Base-by-base conservation (phyloP, 164 flowering plant species). In the Macadamia integrifolia region DNA sequence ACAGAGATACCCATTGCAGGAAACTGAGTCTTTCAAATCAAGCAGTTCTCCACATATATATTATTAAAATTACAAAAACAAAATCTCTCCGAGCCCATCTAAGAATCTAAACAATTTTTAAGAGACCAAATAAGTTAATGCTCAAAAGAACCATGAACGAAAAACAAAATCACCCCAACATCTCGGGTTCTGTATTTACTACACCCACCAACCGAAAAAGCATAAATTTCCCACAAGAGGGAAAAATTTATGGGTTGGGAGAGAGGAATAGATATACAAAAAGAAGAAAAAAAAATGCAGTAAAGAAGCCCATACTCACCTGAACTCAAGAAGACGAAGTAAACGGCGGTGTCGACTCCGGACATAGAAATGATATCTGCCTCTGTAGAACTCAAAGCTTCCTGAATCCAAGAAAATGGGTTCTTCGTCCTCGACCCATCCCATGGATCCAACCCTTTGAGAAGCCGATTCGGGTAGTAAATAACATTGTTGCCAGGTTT, bases 301-400 rank as follows among this genome's bases (percentile, higher is more conserved):
- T 9, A 1, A 60, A 42, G 29, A 58, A 42, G 62, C 13, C 4
- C 40, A 14, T 1, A 67, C 69, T 30, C 66, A 94, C 99, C 91
- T 35, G 99, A 86, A 76, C 78, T 62, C 71, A 94, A 68, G 83
- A 88, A 94, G 71, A 94, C 88, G 48, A 92, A 87, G 80, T 94
- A 92, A 60, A 90, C 98, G 57, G 99, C 99, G 60, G 96, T 58
- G 64, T 94, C 99, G n/a, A 92, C 86, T 1, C 99, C 99, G 52
- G 99, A 86, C 69, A 81, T 73, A 62, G 71, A 14, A 52, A 94
- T 76, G 15, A 94, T 70, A 11, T 94, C 98, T 48, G 78, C 78
- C 68, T 90, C 97, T 1, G 83, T 44, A 11, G 98, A 85, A 32
- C 80, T 62, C 35, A 87, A 0, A 3, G 87, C 87, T 59, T 92